phyloP scores from a whole-genome alignment of 1,284 basidiomycete genomes.

The Pseudozyma tsukubaensis region DNA sequence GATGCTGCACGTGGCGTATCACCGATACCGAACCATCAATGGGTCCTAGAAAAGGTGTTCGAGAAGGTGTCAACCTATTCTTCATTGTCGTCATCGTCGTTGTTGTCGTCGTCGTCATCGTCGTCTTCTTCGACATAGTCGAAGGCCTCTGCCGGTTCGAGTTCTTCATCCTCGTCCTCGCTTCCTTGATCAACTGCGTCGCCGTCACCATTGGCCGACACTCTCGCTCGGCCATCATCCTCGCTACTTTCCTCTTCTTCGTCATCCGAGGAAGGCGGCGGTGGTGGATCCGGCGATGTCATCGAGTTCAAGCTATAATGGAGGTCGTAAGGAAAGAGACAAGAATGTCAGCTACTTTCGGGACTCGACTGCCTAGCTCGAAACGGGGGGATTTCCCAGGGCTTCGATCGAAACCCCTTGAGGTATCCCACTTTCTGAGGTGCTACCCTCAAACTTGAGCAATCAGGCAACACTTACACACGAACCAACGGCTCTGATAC shows the following conservation, averaged over 20 bases:
- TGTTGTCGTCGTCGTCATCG: conserved; percentile 7
- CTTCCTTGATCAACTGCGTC: background rate
- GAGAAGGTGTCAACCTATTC: too few species aligned
- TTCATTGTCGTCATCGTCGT: background rate
- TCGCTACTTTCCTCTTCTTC: conserved; percentile 3
- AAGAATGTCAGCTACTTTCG: too few species aligned
- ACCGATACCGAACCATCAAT: conserved; percentile 12
- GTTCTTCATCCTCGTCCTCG: conserved; percentile 6
- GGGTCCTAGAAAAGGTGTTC: background rate
- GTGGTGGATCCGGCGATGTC: conserved; percentile 42
- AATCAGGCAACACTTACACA: conserved; percentile 74
- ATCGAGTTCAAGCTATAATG: conserved; percentile 34
- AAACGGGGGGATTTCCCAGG: too few species aligned
- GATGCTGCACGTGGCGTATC: too few species aligned
- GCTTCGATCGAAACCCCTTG: too few species aligned
- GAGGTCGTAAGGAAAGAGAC: background rate
- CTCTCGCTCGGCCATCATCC: background rate
- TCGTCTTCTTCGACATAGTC: conserved; percentile 10
- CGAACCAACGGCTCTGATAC: conserved; percentile 82
- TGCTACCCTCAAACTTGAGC: too few species aligned
- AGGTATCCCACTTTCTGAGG: too few species aligned
- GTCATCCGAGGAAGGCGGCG: conserved; percentile 26
- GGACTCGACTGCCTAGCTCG: too few species aligned
- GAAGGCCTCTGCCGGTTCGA: background rate
- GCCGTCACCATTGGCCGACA: conserved; percentile 1